These are phyloP conservation scores for Hypoxylon sp. DNA, from an alignment of 2,329 filamentous ascomycete species.

Conservation along the genomic window DNA sequence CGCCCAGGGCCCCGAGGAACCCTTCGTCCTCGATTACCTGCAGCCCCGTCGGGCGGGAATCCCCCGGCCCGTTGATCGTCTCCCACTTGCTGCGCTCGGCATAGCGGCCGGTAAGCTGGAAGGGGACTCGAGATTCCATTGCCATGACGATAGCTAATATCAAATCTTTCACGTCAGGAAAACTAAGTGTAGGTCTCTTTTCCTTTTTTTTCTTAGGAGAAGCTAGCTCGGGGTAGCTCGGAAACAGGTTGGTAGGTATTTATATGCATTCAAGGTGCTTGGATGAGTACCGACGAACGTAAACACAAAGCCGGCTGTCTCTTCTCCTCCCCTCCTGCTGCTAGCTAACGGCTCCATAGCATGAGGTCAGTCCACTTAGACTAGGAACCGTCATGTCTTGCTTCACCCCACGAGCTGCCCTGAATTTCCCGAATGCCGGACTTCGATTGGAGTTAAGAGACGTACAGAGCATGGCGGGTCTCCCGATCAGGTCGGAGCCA, in stretches of 20 bases:
- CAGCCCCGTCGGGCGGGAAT: conserved; percentile 49
- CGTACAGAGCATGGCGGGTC: background rate
- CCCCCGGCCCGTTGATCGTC: conserved; percentile 45
- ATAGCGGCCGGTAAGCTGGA: conserved; percentile 38
- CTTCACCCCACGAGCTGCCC: background rate
- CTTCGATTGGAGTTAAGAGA: background rate
- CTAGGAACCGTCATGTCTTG: background rate
- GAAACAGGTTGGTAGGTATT: too few species aligned
- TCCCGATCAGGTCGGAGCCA: background rate
- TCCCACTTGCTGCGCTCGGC: conserved; percentile 36
- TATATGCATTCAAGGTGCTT: too few species aligned
- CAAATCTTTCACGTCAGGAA: background rate
- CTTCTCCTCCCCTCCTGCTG: background rate
- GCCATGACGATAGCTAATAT: conserved; percentile 6
- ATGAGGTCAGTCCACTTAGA: background rate
- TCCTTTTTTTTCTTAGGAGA: background rate
- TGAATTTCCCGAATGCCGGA: conserved; percentile 1
- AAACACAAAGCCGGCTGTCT: background rate
- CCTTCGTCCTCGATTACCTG: conserved; percentile 49
- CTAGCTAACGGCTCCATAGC: background rate
- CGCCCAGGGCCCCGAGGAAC: conserved; percentile 43
- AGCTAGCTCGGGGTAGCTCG: background rate
- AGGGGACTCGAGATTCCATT: conserved; percentile 25
- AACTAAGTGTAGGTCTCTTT: background rate
- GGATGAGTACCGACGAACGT: too few species aligned